Percentiles rank a stretch among this genome's conserved stretches.
These are phyloP conservation scores for Penstemon eatonii DNA, from an alignment of 257 asterid species.

Conservation along the genomic window DNA sequence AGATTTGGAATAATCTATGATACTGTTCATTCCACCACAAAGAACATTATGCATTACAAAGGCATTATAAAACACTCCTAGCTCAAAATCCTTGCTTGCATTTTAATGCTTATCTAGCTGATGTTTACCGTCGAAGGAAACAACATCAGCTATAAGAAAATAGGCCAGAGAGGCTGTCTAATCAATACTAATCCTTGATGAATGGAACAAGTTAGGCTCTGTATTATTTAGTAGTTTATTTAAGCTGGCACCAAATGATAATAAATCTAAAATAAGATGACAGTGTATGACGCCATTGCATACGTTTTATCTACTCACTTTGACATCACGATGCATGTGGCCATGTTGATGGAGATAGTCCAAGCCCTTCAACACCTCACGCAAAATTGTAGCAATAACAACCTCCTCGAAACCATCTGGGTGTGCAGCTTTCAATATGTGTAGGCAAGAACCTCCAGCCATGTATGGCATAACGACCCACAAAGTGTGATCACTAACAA, in stretches of 20 bases:
- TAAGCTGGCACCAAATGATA: slow-evolving; percentile 11
- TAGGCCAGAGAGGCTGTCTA: not conserved
- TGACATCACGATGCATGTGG: slow-evolving; percentile 96
- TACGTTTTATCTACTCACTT: slow-evolving; percentile 51
- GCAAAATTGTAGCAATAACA: slow-evolving; percentile 84
- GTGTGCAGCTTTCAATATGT: slow-evolving; percentile 79
- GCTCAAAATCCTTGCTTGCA: not conserved
- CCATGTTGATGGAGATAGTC: slow-evolving; percentile 97
- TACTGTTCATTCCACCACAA: not conserved
- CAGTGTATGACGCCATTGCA: slow-evolving; percentile 14
- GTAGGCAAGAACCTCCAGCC: slow-evolving; percentile 98
- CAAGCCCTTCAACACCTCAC: slow-evolving; percentile 88
- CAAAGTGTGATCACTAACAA: slow-evolving; percentile 82
- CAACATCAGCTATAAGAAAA: not conserved
- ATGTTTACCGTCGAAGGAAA: not conserved
- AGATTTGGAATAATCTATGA: slow-evolving; percentile 1
- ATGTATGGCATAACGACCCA: slow-evolving; percentile 99
- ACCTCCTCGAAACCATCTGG: slow-evolving; percentile 97
- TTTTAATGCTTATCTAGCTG: slow-evolving; percentile 6
- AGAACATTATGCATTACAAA: not conserved
- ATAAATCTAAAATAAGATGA: not conserved
- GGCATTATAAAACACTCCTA: not conserved
- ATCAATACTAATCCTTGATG: not conserved
- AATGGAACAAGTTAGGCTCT: slow-evolving; percentile 7
- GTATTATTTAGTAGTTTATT: slow-evolving; percentile 7